Percentiles rank a stretch among this genome's conserved stretches.
phyloP scores from a whole-genome alignment of 2,329 filamentous ascomycete genomes.

The Fusarium bulbicola region DNA sequence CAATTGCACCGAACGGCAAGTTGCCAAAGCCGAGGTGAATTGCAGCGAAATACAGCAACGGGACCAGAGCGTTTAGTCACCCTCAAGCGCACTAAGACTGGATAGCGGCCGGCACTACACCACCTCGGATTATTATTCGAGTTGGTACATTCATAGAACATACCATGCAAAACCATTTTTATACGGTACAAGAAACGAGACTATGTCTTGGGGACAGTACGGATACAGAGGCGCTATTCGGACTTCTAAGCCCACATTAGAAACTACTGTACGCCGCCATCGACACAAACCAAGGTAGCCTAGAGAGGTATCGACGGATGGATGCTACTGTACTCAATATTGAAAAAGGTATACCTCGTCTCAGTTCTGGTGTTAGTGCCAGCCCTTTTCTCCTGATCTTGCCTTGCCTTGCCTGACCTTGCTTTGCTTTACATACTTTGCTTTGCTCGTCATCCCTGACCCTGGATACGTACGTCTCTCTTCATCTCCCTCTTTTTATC shows the following conservation, averaged over 20 bases:
- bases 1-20: background rate
- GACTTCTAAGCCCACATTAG: constrained; percentile 7
- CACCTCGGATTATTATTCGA: constrained; percentile 27
- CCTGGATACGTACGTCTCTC: constrained; percentile 26
- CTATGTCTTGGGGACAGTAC: background rate
- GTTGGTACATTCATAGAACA: constrained; percentile 8
- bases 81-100: constrained; percentile 19
- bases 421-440: constrained; percentile 5
- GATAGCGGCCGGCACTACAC: constrained; percentile 23
- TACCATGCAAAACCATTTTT: constrained; percentile 7
- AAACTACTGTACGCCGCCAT: constrained; percentile 31
- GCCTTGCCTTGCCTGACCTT: constrained; percentile 6
- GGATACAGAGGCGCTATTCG: background rate
- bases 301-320: background rate
- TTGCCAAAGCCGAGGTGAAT: background rate
- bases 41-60: constrained; percentile 5
- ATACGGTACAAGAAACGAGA: background rate
- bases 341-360: constrained; percentile 21
- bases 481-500: constrained; percentile 30
- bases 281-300: constrained; percentile 12
- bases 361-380: constrained; percentile 35
- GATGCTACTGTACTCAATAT: constrained; percentile 7
- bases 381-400: constrained; percentile 27
- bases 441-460: constrained; percentile 31
- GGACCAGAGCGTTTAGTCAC: constrained; percentile 11